These are phyloP conservation scores for Pichia heedii DNA, from an alignment of 805 yeast species.

Conservation along the genomic window DNA sequence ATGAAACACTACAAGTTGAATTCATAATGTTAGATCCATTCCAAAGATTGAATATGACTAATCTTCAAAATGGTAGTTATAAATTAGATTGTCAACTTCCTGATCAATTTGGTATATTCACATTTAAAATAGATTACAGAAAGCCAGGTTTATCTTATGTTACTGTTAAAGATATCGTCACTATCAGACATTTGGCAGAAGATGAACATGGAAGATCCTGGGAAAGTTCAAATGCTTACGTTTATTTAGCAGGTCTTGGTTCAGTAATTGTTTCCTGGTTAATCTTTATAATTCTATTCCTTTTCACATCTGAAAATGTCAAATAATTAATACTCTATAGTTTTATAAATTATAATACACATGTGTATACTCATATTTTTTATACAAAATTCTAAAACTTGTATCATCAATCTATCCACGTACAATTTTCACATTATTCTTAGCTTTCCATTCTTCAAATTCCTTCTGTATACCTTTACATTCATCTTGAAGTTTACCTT, in stretches of 20 bases:
- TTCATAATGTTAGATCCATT: constrained; percentile 92
- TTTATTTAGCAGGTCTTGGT: constrained; percentile 64
- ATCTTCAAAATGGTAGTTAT: constrained; percentile 39
- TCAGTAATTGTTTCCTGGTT: constrained; percentile 73
- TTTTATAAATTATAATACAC: constrained; percentile 14
- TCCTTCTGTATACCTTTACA: constrained; percentile 31
- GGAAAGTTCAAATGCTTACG: constrained; percentile 91
- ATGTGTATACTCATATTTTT: too few relatives aligned
- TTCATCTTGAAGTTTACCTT: constrained; percentile 32
- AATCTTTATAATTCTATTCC: constrained; percentile 59
- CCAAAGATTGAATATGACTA: constrained; percentile 61
- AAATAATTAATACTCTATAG: not conserved
- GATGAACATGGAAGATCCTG: constrained; percentile 91
- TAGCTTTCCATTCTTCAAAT: constrained; percentile 41
- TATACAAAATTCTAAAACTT: too few relatives aligned
- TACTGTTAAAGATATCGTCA: constrained; percentile 56
- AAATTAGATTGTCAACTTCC: constrained; percentile 62
- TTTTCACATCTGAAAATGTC: constrained; percentile 23
- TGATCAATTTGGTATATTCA: constrained; percentile 95
- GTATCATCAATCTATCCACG: constrained; percentile 10
- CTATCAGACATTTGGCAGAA: constrained; percentile 90
- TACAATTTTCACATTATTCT: constrained; percentile 42
- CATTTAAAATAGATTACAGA: constrained; percentile 69
- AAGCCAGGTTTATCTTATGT: constrained; percentile 69
- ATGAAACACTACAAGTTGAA: constrained; percentile 59